Evolutionary conservation across 805 yeast genomes (phyloP).

Genomic region (Maudiozyma barnettii): DNA sequence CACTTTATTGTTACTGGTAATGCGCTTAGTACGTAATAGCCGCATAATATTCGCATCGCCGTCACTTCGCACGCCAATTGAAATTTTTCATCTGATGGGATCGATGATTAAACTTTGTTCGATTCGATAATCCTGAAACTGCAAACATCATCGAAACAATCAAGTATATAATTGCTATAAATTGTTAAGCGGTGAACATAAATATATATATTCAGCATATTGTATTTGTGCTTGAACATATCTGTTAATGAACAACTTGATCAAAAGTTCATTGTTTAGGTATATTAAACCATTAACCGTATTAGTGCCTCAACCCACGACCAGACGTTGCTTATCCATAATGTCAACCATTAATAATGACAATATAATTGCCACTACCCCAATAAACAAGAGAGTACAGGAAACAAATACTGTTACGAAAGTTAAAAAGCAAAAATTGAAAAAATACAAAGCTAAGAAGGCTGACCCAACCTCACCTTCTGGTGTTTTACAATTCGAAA

Average conservation of each 20-base stretch:
- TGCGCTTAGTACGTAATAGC: no score
- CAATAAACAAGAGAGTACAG: neutral
- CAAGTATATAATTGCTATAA: no score
- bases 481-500: slow-evolving; percentile 71
- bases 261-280: neutral
- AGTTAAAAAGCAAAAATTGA: slow-evolving; percentile 31
- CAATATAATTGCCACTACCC: neutral
- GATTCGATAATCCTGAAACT: neutral
- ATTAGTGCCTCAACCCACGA: neutral
- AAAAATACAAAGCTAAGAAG: slow-evolving; percentile 52
- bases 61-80: neutral
- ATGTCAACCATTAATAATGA: neutral
- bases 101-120: neutral
- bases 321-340: neutral
- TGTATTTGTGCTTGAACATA: no score
- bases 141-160: no score
- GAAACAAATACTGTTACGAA: neutral
- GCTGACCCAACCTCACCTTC: slow-evolving; percentile 70
- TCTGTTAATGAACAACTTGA: no score
- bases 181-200: no score
- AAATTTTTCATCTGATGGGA: neutral
- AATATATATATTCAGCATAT: no score
- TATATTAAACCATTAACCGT: neutral
- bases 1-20: no score
- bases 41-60: neutral